These are phyloP conservation scores for Metschnikowia amazonensis DNA, from an alignment of 805 yeast species.

Conservation along the genomic window DNA sequence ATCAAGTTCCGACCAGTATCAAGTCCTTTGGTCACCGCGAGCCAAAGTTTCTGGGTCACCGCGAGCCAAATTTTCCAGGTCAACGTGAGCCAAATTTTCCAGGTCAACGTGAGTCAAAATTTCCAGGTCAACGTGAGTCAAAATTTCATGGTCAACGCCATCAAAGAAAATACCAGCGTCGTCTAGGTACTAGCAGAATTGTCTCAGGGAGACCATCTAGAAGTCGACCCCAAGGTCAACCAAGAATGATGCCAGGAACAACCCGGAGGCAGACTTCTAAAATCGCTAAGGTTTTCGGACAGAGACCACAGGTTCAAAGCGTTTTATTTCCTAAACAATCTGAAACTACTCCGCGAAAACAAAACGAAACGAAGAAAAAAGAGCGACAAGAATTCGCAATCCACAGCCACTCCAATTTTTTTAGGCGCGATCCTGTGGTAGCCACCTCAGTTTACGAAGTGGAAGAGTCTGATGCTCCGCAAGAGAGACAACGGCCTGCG, in stretches of 20 bases:
- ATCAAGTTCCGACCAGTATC: neutral
- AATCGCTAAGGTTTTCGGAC: neutral
- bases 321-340: neutral
- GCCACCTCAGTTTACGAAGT: conserved; percentile 34
- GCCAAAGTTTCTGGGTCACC: too few relatives aligned
- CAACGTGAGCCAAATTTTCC: too few relatives aligned
- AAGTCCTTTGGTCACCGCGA: too few relatives aligned
- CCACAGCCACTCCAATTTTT: conserved; percentile 1
- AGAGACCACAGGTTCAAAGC: neutral
- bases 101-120: too few relatives aligned
- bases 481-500: conserved; percentile 1
- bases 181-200: neutral
- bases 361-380: neutral
- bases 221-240: neutral
- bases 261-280: neutral
- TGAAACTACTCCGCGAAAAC: neutral
- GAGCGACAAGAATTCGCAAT: neutral
- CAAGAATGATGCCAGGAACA: neutral
- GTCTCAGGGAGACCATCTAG: neutral
- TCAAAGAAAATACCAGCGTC: neutral
- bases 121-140: neutral
- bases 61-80: too few relatives aligned
- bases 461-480: conserved; percentile 19
- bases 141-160: neutral
- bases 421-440: conserved; percentile 23